phyloP scores from a whole-genome alignment of 2,329 filamentous ascomycete species.

The Didymella pomorum region DNA sequence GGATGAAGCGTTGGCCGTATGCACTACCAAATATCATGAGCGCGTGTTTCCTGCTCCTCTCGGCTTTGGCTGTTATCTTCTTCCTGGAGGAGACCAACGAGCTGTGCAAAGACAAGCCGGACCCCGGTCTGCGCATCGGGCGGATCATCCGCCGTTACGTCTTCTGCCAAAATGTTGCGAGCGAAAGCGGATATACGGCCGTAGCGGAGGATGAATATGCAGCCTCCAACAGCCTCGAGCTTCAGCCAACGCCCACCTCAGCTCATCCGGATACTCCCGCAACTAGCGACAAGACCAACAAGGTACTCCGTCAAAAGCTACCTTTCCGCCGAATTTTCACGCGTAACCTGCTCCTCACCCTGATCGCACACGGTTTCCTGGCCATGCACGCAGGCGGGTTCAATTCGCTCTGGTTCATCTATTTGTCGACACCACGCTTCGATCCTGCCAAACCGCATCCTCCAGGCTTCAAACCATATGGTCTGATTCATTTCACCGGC shows the following conservation, averaged over 20 bases:
- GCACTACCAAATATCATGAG: conserved; percentile 74
- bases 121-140: conserved; percentile 52
- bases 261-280: conserved; percentile 13
- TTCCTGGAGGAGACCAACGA: conserved; percentile 70
- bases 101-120: conserved; percentile 50
- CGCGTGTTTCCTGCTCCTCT: conserved; percentile 65
- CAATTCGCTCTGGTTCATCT: conserved; percentile 60
- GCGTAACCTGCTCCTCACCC: conserved; percentile 54
- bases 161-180: conserved; percentile 35
- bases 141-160: conserved; percentile 49
- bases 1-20: conserved; percentile 73
- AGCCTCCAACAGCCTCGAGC: conserved; percentile 35
- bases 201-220: conserved; percentile 41
- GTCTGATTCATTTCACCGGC: conserved; percentile 57
- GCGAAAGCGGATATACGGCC: conserved; percentile 41
- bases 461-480: conserved; percentile 46
- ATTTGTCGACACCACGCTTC: conserved; percentile 57
- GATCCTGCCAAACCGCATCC: conserved; percentile 46
- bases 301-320: conserved; percentile 43
- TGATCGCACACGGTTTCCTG: conserved; percentile 56
- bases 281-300: conserved; percentile 23
- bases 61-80: conserved; percentile 65
- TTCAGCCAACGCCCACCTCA: conserved; percentile 44
- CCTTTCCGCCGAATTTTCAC: conserved; percentile 59
- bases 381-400: conserved; percentile 60